Evolutionary conservation across 768 basidiomycete species (phyloP), one percentile per base, ranked within the genome.

Genomic region (Nevesoporus exiguus): DNA sequence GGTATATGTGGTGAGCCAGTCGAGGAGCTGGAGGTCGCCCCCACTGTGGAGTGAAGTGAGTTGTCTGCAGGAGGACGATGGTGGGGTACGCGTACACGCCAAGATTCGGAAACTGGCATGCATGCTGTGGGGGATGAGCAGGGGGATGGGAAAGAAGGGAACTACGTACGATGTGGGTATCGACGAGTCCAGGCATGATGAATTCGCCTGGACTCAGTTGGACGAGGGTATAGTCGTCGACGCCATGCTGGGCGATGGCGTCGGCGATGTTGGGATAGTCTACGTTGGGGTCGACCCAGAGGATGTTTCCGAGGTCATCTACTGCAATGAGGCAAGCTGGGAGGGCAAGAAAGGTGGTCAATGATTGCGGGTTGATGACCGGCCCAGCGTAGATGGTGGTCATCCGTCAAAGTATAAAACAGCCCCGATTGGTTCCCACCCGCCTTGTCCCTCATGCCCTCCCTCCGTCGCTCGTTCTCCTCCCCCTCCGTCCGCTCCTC

Each of bases 101-200:
- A 8, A 76, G 60, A 59, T 73, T 77, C 17, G 75, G 74, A 58
- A 77, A 76, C 56, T 82, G 81, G 57, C 57, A 65, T 15, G 64
- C 68, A 48, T 71, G 73, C 71, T 75, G 45, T 19, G 44, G 25
- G 21, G 25, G 49, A 24, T 54, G 56, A 55, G 48, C 1, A 21
- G 13, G 43, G 47, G 3, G 36, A 5, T 22, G 10, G 24, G 11
- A 17, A 14, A 15, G 3, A 34, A 22, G 22, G 3, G 24, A n/a
- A 4, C 15, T 30, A 68, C 86, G 66, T 65, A 93, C 93, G 31
- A 88, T 90, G 71, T 96, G 93, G 29, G 93, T 96, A 75, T 97
- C 94, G 50, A 95, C 75, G 67, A 96, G 83, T 4, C 94, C 94
- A 7, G 94, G 94, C 64, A 92, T 81, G 52, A 96, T 63, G 65